These are phyloP conservation scores for Candida nanaspora DNA, from an alignment of 805 yeast species.

Conservation along the genomic window DNA sequence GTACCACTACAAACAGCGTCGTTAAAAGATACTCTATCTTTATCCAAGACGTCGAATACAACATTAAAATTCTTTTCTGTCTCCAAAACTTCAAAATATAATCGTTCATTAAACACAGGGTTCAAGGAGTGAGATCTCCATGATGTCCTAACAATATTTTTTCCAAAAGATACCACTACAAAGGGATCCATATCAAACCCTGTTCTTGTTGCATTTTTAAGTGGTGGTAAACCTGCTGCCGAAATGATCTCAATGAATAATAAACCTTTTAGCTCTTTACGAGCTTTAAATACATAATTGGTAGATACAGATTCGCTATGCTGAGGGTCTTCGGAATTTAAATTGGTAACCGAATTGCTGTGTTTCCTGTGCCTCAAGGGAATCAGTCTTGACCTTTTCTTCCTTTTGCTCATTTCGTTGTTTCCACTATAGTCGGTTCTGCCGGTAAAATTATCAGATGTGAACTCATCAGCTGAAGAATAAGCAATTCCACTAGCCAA, in stretches of 20 bases:
- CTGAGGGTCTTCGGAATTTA: slow-evolving; percentile 1
- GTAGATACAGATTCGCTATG: neutral
- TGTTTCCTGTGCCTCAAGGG: slow-evolving; percentile 21
- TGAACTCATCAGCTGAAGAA: slow-evolving; percentile 13
- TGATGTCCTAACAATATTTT: slow-evolving; percentile 70
- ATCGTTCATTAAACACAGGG: slow-evolving; percentile 74
- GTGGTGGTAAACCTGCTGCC: slow-evolving; percentile 74
- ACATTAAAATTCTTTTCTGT: slow-evolving; percentile 62
- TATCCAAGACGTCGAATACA: slow-evolving; percentile 71
- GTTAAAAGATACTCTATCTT: slow-evolving; percentile 75
- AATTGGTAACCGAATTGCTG: neutral
- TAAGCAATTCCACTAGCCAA: neutral
- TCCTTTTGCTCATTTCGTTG: slow-evolving; percentile 18
- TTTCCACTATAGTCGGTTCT: neutral
- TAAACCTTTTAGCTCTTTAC: slow-evolving; percentile 52
- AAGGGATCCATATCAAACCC: slow-evolving; percentile 95
- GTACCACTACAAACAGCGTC: slow-evolving; percentile 70
- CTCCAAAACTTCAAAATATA: slow-evolving; percentile 69
- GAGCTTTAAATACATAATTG: slow-evolving; percentile 28
- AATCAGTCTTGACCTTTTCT: slow-evolving; percentile 24
- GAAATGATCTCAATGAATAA: slow-evolving; percentile 68
- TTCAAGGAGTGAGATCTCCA: slow-evolving; percentile 76
- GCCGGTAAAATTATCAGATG: neutral
- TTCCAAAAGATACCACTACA: slow-evolving; percentile 85
- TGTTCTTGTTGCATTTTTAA: slow-evolving; percentile 59